A percentile compares a stretch with the other conserved stretches of the same genome.
Conservation (phyloP, 495 filamentous ascomycete species). For the Tuber magnatum region DNA sequence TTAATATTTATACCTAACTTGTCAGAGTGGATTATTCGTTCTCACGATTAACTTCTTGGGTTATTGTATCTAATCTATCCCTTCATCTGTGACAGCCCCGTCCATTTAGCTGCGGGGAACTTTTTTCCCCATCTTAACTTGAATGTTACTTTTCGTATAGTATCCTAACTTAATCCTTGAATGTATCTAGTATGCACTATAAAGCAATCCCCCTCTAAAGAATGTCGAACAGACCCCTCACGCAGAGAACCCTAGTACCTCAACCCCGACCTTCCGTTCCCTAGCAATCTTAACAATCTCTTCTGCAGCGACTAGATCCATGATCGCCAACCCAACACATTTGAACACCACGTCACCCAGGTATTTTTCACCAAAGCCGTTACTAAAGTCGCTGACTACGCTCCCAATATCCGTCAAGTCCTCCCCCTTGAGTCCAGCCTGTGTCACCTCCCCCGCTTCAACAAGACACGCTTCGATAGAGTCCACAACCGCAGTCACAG, state of each 20-base stretch:
- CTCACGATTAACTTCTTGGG: background rate
- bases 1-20: background rate
- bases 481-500: conserved; percentile 77
- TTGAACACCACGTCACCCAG: conserved; percentile 83
- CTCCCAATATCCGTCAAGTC: conserved; percentile 70
- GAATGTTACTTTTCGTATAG: background rate
- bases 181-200: background rate
- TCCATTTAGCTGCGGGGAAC: background rate
- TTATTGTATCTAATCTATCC: background rate
- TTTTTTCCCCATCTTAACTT: background rate
- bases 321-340: conserved; percentile 69
- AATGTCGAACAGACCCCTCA: background rate
- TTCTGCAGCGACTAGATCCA: conserved; percentile 70
- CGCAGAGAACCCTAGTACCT: background rate
- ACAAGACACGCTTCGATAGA: conserved; percentile 68
- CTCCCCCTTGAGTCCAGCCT: conserved; percentile 60
- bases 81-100: background rate
- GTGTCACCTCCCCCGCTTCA: conserved; percentile 83
- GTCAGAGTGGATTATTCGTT: background rate
- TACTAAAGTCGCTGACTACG: conserved; percentile 47
- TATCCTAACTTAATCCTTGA: background rate
- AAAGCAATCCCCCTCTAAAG: background rate
- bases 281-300: conserved; percentile 68
- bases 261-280: conserved; percentile 37
- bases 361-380: conserved; percentile 62